Conservation (phyloP, 305 asterid species). For the Rubia occidens region DNA sequence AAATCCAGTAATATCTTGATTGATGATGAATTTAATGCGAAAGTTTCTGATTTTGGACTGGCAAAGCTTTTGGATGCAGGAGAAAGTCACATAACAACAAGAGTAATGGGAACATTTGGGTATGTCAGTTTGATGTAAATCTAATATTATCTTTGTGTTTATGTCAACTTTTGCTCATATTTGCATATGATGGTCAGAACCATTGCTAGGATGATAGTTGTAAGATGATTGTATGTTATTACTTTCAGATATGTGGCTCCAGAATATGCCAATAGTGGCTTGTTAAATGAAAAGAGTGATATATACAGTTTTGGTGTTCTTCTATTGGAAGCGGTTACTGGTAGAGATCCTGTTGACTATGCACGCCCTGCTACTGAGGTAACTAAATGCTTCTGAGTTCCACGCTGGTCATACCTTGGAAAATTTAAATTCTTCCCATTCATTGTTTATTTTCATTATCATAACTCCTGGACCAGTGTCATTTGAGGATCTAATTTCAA, state of each 20-base stretch:
- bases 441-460: neutral
- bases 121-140: conserved; percentile 22
- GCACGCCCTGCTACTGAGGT: conserved; percentile 84
- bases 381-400: conserved; percentile 14
- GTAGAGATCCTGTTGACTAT: conserved; percentile 92
- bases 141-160: neutral
- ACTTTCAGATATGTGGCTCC: conserved; percentile 88
- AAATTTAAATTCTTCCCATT: neutral
- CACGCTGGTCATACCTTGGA: neutral
- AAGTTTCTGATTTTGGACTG: conserved; percentile 95
- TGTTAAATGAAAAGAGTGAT: conserved; percentile 90
- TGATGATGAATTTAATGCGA: conserved; percentile 66
- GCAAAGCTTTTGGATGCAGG: conserved; percentile 92
- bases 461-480: neutral
- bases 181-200: neutral
- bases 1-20: conserved; percentile 96
- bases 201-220: neutral
- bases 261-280: conserved; percentile 89
- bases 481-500: neutral
- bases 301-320: conserved; percentile 90
- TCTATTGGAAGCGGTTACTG: conserved; percentile 75
- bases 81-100: conserved; percentile 90
- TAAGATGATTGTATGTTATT: conserved; percentile 11
- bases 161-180: neutral
- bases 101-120: conserved; percentile 99